Evolutionary conservation across 2,329 filamentous ascomycete genomes (phyloP).

Genomic region (Grosmannia serpens): DNA sequence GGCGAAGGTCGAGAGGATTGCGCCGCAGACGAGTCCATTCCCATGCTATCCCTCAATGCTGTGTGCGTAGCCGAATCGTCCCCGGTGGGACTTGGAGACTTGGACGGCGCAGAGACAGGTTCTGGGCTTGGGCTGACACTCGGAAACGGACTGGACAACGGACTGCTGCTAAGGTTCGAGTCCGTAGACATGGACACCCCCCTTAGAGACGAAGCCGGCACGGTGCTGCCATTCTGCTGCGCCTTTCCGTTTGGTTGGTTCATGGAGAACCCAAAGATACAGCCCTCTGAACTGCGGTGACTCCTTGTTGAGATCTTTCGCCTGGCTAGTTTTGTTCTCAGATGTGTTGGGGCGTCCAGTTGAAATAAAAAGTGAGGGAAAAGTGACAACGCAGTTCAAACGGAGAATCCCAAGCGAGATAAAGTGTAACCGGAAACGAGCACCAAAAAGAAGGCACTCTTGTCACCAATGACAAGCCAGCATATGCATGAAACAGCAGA

Average conservation of each 20-base stretch:
- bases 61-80: not conserved
- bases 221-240: not conserved
- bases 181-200: not conserved
- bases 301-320: not conserved
- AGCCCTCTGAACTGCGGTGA: not conserved
- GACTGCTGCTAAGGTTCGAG: not conserved
- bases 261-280: not conserved
- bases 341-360: not conserved
- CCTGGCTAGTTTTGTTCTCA: not conserved
- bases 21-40: not conserved
- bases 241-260: not conserved
- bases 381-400: not conserved
- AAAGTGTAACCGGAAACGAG: not conserved
- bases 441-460: not conserved
- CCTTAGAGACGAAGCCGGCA: no score
- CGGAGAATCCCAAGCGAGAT: not conserved
- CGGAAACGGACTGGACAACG: slow-evolving; percentile 8
- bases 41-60: not conserved
- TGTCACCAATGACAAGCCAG: not conserved
- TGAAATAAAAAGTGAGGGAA: not conserved
- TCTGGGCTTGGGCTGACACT: slow-evolving; percentile 8
- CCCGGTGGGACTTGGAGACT: not conserved
- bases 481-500: no score
- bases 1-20: not conserved
- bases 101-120: not conserved